Evolutionary conservation across 495 filamentous ascomycete genomes (phyloP).

Genomic region (Niebla homalea): DNA sequence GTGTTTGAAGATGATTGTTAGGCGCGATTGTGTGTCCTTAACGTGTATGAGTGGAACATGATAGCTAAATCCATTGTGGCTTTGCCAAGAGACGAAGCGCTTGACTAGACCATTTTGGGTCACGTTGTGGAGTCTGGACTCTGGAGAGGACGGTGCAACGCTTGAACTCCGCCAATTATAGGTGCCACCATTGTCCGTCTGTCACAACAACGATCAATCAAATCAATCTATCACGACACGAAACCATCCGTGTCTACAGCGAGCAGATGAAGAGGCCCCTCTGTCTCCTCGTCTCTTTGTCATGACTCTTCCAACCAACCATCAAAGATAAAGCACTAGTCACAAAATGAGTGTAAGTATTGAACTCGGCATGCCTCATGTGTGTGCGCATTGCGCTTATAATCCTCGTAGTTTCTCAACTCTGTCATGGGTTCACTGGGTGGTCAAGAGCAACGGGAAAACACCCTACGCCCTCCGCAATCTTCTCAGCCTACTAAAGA

Average conservation of each 20-base stretch:
- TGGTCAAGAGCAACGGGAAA: slow-evolving; percentile 29
- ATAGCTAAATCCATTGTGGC: no score
- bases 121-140: no score
- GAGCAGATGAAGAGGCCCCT: not conserved
- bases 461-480: slow-evolving; percentile 16
- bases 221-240: no score
- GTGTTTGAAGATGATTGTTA: no score
- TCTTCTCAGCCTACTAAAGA: slow-evolving; percentile 19
- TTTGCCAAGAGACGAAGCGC: no score
- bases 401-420: slow-evolving; percentile 36
- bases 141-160: not conserved
- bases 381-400: not conserved
- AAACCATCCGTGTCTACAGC: no score
- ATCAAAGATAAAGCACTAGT: slow-evolving; percentile 23
- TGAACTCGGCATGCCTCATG: not conserved
- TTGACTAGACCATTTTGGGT: no score
- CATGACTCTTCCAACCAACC: slow-evolving; percentile 38
- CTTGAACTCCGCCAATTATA: no score
- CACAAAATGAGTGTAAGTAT: slow-evolving; percentile 37
- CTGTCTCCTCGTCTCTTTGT: not conserved
- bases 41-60: no score
- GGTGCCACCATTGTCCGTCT: no score
- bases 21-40: no score
- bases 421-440: slow-evolving; percentile 42
- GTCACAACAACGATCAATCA: no score